A percentile compares a stretch with the other conserved stretches of the same genome.
These are phyloP conservation scores for Fusarium sp. DNA, from an alignment of 2,329 filamentous ascomycete species.

Conservation along the genomic window DNA sequence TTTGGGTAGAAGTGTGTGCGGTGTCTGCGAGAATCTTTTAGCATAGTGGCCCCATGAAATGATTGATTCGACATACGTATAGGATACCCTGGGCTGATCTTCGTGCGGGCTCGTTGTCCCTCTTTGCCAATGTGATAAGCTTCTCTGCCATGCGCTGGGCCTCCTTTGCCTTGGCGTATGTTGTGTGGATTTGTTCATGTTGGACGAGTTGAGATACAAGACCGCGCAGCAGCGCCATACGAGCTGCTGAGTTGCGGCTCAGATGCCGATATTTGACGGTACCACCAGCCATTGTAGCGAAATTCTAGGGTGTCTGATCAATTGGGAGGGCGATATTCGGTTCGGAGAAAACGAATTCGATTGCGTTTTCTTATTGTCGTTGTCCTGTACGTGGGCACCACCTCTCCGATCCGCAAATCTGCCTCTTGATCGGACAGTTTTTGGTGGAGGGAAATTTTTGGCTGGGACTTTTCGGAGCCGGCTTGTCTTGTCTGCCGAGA, in stretches of 20 bases:
- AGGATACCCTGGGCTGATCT: conserved; percentile 82
- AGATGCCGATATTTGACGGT: conserved; percentile 89
- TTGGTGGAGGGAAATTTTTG: conserved; percentile 51
- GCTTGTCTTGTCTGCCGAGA: conserved; percentile 46
- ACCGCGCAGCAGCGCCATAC: conserved; percentile 93
- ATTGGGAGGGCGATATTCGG: background rate
- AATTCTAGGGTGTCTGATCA: conserved; percentile 19
- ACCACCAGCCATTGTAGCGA: conserved; percentile 79
- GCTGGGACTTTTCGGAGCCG: conserved; percentile 45
- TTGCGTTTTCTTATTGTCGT: conserved; percentile 2
- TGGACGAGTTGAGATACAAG: conserved; percentile 94
- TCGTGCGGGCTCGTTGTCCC: conserved; percentile 84
- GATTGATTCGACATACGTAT: conserved; percentile 72
- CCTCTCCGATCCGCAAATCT: conserved; percentile 16
- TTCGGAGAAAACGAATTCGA: conserved; percentile 3
- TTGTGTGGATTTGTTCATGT: conserved; percentile 93
- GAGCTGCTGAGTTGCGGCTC: conserved; percentile 84
- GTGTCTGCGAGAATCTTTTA: conserved; percentile 62
- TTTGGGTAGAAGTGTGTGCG: conserved; percentile 79
- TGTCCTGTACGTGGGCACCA: conserved; percentile 23
- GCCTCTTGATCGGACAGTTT: conserved; percentile 28
- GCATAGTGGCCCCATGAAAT: background rate
- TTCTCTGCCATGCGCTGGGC: conserved; percentile 93
- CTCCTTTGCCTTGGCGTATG: conserved; percentile 97
- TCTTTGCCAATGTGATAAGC: conserved; percentile 92